phyloP scores from a whole-genome alignment of 73 alveolate species.

The Diophrys appendiculata region DNA sequence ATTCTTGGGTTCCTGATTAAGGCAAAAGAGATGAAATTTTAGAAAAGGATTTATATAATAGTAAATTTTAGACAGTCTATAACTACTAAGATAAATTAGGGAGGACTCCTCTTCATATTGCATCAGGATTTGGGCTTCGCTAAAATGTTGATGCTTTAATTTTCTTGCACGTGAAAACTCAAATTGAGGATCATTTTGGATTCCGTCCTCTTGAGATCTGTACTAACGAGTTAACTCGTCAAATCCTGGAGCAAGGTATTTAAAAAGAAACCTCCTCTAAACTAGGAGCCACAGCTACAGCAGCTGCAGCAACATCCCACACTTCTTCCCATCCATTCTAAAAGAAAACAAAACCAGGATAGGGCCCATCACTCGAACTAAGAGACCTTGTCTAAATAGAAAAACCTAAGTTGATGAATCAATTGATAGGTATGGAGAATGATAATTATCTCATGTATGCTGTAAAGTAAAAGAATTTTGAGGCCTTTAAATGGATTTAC shows the following conservation, averaged over 20 bases:
- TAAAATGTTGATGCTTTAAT: slow-evolving; percentile 31
- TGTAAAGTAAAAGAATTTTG: slow-evolving; percentile 25
- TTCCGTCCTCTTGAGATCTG: too few relatives aligned
- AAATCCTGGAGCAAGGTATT: too few relatives aligned
- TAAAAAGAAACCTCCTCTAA: too few relatives aligned
- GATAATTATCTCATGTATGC: slow-evolving; percentile 51
- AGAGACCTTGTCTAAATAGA: too few relatives aligned
- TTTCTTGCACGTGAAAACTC: slow-evolving; percentile 35
- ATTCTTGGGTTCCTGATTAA: neutral
- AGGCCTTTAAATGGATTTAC: slow-evolving; percentile 24
- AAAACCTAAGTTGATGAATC: too few relatives aligned
- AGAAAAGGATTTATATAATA: slow-evolving; percentile 6
- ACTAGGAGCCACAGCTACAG: too few relatives aligned
- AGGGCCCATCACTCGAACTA: too few relatives aligned
- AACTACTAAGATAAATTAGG: slow-evolving; percentile 47
- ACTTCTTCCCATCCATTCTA: too few relatives aligned
- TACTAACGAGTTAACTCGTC: too few relatives aligned
- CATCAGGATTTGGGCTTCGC: slow-evolving; percentile 22
- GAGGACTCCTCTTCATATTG: slow-evolving; percentile 50
- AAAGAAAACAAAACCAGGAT: too few relatives aligned
- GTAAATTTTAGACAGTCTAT: neutral
- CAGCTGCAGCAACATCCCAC: too few relatives aligned
- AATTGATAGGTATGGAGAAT: slow-evolving; percentile 47
- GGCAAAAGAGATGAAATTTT: slow-evolving; percentile 2
- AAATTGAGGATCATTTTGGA: slow-evolving; percentile 37